Evolutionary conservation across 495 filamentous ascomycete genomes (phyloP).

Genomic region (Trichoderma gamsii): DNA sequence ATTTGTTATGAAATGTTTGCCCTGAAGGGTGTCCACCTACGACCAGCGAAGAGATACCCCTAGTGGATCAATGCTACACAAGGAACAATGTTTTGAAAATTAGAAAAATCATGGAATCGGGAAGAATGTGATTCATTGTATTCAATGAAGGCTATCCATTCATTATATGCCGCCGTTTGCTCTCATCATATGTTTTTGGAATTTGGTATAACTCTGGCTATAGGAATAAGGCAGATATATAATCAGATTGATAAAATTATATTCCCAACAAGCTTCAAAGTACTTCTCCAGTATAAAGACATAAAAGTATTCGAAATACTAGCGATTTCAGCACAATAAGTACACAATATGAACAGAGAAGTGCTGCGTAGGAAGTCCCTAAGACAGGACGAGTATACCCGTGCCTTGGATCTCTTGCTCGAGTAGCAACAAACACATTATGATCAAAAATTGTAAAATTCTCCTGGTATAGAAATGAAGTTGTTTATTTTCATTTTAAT

Average conservation of each 20-base stretch:
- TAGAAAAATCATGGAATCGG: not conserved
- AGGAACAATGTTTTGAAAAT: not conserved
- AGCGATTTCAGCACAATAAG: too few relatives aligned
- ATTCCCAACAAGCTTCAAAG: not conserved
- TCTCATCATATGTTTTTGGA: not conserved
- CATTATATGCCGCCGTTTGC: not conserved
- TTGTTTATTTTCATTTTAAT: too few relatives aligned
- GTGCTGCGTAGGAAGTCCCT: too few relatives aligned
- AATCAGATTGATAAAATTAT: slow-evolving; percentile 3
- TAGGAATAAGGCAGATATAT: not conserved
- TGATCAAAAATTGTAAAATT: too few relatives aligned
- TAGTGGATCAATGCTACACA: not conserved
- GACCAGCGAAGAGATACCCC: not conserved
- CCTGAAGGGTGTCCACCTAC: not conserved
- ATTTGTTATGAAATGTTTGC: not conserved
- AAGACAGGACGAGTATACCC: too few relatives aligned
- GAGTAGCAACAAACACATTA: too few relatives aligned
- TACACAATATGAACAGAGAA: too few relatives aligned
- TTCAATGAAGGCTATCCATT: not conserved
- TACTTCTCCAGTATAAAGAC: not conserved
- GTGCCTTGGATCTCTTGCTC: too few relatives aligned
- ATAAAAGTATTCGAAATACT: not conserved
- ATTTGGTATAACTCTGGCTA: not conserved
- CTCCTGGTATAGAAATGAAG: too few relatives aligned
- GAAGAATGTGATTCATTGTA: not conserved